Conservation (phyloP, 2,329 filamentous ascomycete genomes). For the Sporothrix brasiliensis region DNA sequence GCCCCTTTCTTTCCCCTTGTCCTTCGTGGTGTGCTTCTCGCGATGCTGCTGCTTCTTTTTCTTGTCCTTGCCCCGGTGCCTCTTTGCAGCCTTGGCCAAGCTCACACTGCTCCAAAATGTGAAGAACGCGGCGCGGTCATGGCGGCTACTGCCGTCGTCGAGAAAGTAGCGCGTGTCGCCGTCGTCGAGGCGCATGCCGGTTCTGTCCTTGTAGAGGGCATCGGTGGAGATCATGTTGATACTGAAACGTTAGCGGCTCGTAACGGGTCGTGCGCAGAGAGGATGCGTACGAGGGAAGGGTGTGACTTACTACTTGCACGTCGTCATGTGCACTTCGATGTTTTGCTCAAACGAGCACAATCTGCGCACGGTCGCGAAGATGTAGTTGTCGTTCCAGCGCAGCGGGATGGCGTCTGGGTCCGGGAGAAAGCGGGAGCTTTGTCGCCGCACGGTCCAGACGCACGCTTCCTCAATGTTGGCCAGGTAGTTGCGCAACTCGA, state of each 20-base stretch:
- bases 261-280: too few relatives aligned
- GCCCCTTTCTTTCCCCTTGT: too few relatives aligned
- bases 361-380: background rate
- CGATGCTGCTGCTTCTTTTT: too few relatives aligned
- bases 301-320: constrained; percentile 28
- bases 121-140: constrained; percentile 16
- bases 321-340: constrained; percentile 16
- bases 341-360: background rate
- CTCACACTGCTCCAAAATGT: constrained; percentile 19
- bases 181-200: background rate
- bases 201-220: background rate
- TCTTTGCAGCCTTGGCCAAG: background rate
- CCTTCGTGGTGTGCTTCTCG: too few relatives aligned
- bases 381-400: constrained; percentile 23
- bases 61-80: background rate
- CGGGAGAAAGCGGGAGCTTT: constrained; percentile 12
- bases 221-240: constrained; percentile 26
- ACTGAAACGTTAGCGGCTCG: constrained; percentile 3
- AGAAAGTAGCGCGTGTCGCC: background rate
- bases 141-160: background rate
- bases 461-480: background rate
- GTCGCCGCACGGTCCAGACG: constrained; percentile 18
- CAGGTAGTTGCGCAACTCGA: background rate
- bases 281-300: background rate
- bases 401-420: constrained; percentile 1